Percentiles rank a stretch among this genome's conserved stretches.
Evolutionary conservation across 441 rosid genomes (phyloP).

Genomic region (Gossypium aridum): DNA sequence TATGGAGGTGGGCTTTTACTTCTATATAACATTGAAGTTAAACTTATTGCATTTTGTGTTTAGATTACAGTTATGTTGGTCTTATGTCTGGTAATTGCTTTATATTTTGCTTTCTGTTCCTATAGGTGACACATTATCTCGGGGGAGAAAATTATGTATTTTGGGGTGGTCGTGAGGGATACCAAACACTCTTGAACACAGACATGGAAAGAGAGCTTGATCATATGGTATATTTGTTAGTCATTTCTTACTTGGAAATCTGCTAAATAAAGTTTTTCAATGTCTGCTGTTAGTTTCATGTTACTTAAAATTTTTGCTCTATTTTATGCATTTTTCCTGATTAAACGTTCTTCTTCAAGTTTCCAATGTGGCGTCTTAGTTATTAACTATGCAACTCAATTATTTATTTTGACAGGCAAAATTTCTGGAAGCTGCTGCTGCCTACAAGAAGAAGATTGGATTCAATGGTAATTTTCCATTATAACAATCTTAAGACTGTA

Average conservation of each 20-base stretch:
- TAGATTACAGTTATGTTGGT: neutral
- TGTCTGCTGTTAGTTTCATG: neutral
- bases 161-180: conserved; percentile 99
- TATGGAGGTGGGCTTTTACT: conserved; percentile 51
- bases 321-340: neutral
- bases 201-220: conserved; percentile 95
- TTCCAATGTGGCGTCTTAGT: neutral
- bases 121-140: conserved; percentile 78
- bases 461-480: conserved; percentile 52
- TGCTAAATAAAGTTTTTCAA: neutral
- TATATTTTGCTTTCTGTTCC: neutral
- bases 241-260: neutral
- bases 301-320: neutral
- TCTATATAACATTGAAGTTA: neutral
- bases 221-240: conserved; percentile 47
- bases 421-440: conserved; percentile 80
- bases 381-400: neutral
- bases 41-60: neutral
- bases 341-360: neutral
- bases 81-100: neutral
- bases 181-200: conserved; percentile 87
- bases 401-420: conserved; percentile 47
- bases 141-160: conserved; percentile 97
- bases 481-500: neutral
- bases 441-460: conserved; percentile 95